These are phyloP conservation scores for Trypanosoma lewisi DNA, from an alignment of 208 protist genomes.

Conservation along the genomic window DNA sequence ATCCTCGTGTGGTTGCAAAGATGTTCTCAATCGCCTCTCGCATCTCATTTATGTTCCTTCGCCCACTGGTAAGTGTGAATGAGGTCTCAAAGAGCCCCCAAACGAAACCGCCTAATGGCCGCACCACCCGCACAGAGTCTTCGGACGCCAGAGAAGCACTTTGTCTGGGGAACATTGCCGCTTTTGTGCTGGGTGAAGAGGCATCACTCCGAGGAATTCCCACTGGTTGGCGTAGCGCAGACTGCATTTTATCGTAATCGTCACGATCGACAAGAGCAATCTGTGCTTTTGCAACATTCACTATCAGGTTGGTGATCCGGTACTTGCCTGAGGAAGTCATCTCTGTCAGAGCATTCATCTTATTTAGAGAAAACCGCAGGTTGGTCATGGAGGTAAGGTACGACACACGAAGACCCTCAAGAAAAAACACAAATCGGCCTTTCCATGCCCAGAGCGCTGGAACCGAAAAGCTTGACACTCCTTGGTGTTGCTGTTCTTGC, in stretches of 20 bases:
- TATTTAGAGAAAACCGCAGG: constrained; percentile 64
- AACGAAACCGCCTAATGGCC: constrained; percentile 72
- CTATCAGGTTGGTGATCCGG: constrained; percentile 41
- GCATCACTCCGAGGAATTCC: constrained; percentile 18
- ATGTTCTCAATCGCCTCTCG: constrained; percentile 28
- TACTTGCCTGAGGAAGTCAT: constrained; percentile 21
- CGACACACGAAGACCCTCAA: constrained; percentile 63
- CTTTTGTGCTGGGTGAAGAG: constrained; percentile 27
- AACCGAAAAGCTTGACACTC: neutral
- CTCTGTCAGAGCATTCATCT: constrained; percentile 56
- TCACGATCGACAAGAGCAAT: constrained; percentile 83
- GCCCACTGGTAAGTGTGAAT: constrained; percentile 64
- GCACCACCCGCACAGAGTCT: neutral
- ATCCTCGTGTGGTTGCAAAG: neutral
- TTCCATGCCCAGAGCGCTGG: neutral
- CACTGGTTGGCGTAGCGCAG: neutral
- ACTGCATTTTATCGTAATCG: constrained; percentile 67
- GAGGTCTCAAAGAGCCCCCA: constrained; percentile 83
- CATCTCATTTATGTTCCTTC: constrained; percentile 43
- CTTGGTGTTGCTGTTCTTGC: neutral
- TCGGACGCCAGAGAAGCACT: neutral
- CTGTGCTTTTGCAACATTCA: constrained; percentile 64
- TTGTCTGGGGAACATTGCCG: neutral
- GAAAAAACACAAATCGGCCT: constrained; percentile 61
- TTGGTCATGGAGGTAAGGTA: constrained; percentile 84